Conservation (phyloP, 345 rosid genomes). For the Citrus australasica region DNA sequence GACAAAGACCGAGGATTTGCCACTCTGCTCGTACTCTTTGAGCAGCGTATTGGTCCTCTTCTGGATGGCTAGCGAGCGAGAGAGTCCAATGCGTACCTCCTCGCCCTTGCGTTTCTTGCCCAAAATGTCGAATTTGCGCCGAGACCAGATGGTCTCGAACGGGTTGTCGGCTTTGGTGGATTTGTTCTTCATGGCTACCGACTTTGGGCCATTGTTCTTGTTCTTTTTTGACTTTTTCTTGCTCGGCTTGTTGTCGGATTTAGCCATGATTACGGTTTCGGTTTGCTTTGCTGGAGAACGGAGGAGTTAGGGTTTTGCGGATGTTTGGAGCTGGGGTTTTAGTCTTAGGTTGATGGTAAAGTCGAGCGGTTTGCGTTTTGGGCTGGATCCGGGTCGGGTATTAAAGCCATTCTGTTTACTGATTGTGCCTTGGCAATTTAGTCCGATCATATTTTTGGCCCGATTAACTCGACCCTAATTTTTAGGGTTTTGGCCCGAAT, state of each 20-base stretch:
- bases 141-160: slow-evolving; percentile 83
- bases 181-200: slow-evolving; percentile 63
- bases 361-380: background rate
- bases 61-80: slow-evolving; percentile 66
- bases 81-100: slow-evolving; percentile 61
- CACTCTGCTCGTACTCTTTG: slow-evolving; percentile 79
- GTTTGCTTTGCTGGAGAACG: background rate
- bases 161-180: slow-evolving; percentile 46
- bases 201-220: slow-evolving; percentile 43
- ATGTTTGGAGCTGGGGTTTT: background rate
- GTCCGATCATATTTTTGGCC: too few relatives aligned
- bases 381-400: background rate
- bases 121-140: slow-evolving; percentile 79
- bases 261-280: slow-evolving; percentile 19
- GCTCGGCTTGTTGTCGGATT: slow-evolving; percentile 3
- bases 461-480: too few relatives aligned
- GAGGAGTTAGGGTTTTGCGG: slow-evolving; percentile 13
- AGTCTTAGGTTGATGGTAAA: background rate
- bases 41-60: slow-evolving; percentile 81
- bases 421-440: too few relatives aligned
- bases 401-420: too few relatives aligned
- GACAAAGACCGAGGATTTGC: slow-evolving; percentile 61
- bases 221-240: slow-evolving; percentile 40
- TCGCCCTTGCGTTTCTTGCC: slow-evolving; percentile 94
- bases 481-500: too few relatives aligned